These are phyloP conservation scores for Boletus sp. DNA, from an alignment of 768 basidiomycete species.

Conservation along the genomic window DNA sequence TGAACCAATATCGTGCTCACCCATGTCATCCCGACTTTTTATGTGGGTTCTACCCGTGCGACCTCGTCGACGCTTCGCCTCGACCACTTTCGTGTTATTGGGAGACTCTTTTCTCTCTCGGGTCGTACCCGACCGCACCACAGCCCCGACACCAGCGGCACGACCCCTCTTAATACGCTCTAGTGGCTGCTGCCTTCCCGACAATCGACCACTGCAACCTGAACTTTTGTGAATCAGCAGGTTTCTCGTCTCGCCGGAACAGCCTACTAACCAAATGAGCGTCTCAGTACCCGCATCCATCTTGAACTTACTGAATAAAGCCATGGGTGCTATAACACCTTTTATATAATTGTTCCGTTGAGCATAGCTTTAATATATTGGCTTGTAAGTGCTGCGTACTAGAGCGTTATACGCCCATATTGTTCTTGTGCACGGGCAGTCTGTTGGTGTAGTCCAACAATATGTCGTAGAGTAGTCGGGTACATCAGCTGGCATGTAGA, in stretches of 20 bases:
- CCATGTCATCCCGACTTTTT: no score
- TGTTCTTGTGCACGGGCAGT: neutral
- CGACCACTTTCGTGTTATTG: neutral
- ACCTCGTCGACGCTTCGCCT: neutral
- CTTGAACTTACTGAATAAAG: neutral
- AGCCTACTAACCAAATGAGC: neutral
- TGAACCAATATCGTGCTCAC: no score
- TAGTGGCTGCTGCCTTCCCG: neutral
- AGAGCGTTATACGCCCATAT: neutral
- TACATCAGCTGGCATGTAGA: neutral
- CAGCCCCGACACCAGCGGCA: neutral
- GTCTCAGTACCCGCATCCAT: neutral
- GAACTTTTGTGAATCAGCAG: neutral
- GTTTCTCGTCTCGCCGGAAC: neutral
- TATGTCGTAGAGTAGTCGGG: neutral
- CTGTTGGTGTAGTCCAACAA: neutral
- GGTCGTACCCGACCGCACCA: neutral
- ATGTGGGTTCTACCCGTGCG: no score
- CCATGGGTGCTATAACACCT: neutral
- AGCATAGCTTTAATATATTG: neutral
- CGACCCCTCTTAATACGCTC: neutral
- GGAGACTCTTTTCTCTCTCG: neutral
- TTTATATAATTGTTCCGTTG: neutral
- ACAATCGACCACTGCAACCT: neutral
- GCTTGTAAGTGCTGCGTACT: neutral